Evolutionary conservation across 2,329 filamentous ascomycete genomes (phyloP), one percentile per base, ranked within the genome.

Genomic region (Huntiella savannae): DNA sequence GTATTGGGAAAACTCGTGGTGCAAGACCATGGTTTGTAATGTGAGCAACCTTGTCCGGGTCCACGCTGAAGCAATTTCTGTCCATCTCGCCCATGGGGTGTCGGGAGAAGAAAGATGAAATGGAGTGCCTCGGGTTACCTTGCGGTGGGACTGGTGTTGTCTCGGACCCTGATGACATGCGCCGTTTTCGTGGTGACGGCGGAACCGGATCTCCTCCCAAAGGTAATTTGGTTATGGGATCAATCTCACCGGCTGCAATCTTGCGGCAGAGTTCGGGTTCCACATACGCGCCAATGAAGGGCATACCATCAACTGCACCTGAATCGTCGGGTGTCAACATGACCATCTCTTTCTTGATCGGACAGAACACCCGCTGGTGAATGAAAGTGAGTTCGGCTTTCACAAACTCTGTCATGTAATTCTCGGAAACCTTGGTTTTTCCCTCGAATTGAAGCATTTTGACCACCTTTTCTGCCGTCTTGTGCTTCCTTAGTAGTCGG

Each of bases 291-390:
- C 91, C 92, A 52, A 98, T 84, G 55, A 81, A 96, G 1, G 80
- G 73, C 69, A 94, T 78, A 37, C 80, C 73, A 7, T 77, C 73
- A 1, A 78, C 65, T 17, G 77, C 72, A 16, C 85, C 59, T 4
- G 73, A 73, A 4, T 70, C 63, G 1, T 75, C 72, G 11, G 75
- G 67, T 1, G 77, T 91, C 49, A 94, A 68, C 50, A 85, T 77
- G 36, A 94, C 82, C 39, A 96, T 62, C 51, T 75, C 65, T 49
- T 78, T 69, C 37, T 71, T 69, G 34, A 69, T 65, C 0, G 88
- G 86, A 58, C 88, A 96, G 59, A 83, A 98, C 3, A 96, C 88
- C 62, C 91, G 82, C 63, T 95, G 91, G 56, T 96, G 82, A 13
- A 95, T 64, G 56, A 98, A 98, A 0, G 91, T 96, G 54, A 83